Evolutionary conservation across 2,329 filamentous ascomycete species (phyloP).

Genomic region (Kalmusia sp.): DNA sequence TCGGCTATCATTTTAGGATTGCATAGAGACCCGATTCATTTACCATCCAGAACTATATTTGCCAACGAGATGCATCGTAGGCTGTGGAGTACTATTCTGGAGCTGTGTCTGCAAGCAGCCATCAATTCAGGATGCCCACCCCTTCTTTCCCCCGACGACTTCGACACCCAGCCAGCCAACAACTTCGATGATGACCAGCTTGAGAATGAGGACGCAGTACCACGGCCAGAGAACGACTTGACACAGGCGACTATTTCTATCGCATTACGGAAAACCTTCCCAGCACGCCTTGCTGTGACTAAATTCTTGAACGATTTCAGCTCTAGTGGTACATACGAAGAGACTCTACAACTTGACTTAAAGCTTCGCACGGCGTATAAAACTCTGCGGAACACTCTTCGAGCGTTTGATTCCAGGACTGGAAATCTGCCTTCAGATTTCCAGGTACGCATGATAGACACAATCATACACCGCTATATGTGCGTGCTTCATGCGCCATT

Average conservation of each 20-base stretch:
- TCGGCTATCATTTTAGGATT: constrained; percentile 51
- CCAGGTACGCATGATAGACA: constrained; percentile 28
- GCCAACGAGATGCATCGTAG: constrained; percentile 39
- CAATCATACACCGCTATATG: constrained; percentile 37
- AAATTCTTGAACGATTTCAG: constrained; percentile 38
- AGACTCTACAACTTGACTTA: constrained; percentile 34
- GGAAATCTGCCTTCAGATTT: constrained; percentile 14
- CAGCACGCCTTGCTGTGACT: constrained; percentile 45
- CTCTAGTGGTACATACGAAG: constrained; percentile 31
- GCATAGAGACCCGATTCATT: constrained; percentile 47
- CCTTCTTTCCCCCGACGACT: constrained; percentile 44
- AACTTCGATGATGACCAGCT: constrained; percentile 54
- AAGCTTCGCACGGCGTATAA: constrained; percentile 29
- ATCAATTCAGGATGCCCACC: constrained; percentile 46
- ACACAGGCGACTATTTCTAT: constrained; percentile 47
- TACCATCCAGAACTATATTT: constrained; percentile 32
- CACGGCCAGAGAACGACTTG: constrained; percentile 33
- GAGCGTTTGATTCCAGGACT: constrained; percentile 10
- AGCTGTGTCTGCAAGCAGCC: constrained; percentile 47
- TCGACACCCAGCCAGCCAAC: constrained; percentile 44
- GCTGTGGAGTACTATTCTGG: constrained; percentile 45
- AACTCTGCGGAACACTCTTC: constrained; percentile 23
- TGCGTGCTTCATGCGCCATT: constrained; percentile 34
- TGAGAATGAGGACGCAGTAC: constrained; percentile 26
- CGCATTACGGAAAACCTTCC: constrained; percentile 46